These are phyloP conservation scores for Globisporangium canariense DNA, from an alignment of 352 stramenopile genomes.

Conservation along the genomic window DNA sequence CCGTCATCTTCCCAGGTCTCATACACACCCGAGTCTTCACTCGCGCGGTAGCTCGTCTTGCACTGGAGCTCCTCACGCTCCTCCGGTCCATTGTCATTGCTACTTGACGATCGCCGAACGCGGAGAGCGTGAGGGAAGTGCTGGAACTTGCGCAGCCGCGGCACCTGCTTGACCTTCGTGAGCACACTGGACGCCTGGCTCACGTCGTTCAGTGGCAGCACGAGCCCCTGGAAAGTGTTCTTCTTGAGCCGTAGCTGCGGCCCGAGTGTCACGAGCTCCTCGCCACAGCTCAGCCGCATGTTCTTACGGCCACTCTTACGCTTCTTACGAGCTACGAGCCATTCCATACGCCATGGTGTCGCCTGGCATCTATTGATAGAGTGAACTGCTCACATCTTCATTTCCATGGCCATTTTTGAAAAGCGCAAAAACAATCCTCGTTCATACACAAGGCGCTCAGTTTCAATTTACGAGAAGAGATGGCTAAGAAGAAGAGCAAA, in stretches of 20 bases:
- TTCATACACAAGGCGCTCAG: neutral
- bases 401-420: neutral
- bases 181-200: slow-evolving; percentile 26
- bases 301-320: neutral
- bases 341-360: neutral
- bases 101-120: slow-evolving; percentile 16
- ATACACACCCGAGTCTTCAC: slow-evolving; percentile 28
- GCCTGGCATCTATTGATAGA: neutral
- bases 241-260: slow-evolving; percentile 61
- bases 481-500: slow-evolving; percentile 27
- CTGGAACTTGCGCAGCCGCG: slow-evolving; percentile 43
- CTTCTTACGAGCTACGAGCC: neutral
- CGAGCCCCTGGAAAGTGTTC: slow-evolving; percentile 67
- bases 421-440: too few relatives aligned
- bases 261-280: slow-evolving; percentile 35
- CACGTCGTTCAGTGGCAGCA: slow-evolving; percentile 34
- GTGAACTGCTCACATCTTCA: too few relatives aligned
- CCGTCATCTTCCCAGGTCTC: slow-evolving; percentile 58
- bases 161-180: slow-evolving; percentile 23
- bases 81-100: neutral
- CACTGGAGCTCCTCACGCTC: slow-evolving; percentile 6
- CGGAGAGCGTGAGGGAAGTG: slow-evolving; percentile 48
- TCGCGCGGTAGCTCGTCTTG: slow-evolving; percentile 6
- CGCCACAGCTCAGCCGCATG: slow-evolving; percentile 15
- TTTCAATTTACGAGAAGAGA: neutral